phyloP scores from a whole-genome alignment of 2,329 filamentous ascomycete genomes.

The Alternaria solani region DNA sequence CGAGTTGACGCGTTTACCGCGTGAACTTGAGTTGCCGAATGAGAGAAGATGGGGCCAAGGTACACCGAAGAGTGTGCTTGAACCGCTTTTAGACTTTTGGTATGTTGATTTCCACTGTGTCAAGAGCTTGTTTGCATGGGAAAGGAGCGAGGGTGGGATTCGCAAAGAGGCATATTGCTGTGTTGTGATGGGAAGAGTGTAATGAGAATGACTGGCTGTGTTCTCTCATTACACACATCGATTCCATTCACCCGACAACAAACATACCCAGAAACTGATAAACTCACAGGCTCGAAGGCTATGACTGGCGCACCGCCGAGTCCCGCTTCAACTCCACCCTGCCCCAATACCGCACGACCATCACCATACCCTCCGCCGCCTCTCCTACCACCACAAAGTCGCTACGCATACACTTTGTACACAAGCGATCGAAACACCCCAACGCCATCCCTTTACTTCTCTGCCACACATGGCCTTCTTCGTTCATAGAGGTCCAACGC shows the following conservation, averaged over 20 bases:
- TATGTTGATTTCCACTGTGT: conserved; percentile 37
- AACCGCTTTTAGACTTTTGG: conserved; percentile 72
- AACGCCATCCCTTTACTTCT: conserved; percentile 70
- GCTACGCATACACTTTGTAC: conserved; percentile 71
- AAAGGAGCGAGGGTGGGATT: background rate
- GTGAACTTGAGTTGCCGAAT: conserved; percentile 61
- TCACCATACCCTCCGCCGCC: conserved; percentile 48
- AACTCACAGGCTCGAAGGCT: conserved; percentile 65
- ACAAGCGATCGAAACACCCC: conserved; percentile 62
- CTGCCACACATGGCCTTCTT: conserved; percentile 71
- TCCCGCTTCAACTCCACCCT: conserved; percentile 64
- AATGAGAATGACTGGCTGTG: background rate
- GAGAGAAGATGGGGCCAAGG: conserved; percentile 62
- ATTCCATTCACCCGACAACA: background rate
- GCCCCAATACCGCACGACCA: conserved; percentile 70
- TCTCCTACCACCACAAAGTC: conserved; percentile 35
- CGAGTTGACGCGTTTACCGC: conserved; percentile 70
- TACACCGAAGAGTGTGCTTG: conserved; percentile 67
- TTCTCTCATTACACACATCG: background rate
- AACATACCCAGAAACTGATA: background rate
- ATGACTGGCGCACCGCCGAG: conserved; percentile 70
- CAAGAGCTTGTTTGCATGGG: background rate
- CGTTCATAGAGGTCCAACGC: conserved; percentile 67
- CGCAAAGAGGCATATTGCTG: background rate
- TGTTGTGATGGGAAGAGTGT: background rate